Evolutionary conservation across 108 stramenopile genomes (phyloP).

Genomic region (Epithemia pelagica): DNA sequence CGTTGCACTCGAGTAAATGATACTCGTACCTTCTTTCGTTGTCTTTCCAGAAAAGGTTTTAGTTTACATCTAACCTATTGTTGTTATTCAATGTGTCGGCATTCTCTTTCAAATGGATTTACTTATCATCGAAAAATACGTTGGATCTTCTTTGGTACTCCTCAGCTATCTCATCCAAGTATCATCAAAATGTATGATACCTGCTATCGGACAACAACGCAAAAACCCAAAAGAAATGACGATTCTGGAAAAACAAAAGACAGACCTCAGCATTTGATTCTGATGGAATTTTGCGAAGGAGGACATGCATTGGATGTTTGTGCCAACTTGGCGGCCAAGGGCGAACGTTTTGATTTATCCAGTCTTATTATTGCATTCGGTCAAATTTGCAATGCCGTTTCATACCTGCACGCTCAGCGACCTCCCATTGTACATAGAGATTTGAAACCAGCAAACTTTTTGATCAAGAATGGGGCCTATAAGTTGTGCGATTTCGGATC

Average conservation of each 20-base stretch:
- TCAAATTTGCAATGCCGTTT: slow-evolving; percentile 80
- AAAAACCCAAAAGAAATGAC: slow-evolving; percentile 15
- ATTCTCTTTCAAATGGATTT: too few relatives aligned
- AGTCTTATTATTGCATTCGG: slow-evolving; percentile 84
- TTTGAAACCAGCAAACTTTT: slow-evolving; percentile 96
- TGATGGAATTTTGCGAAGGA: slow-evolving; percentile 92
- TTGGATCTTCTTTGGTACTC: too few relatives aligned
- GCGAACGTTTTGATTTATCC: slow-evolving; percentile 49
- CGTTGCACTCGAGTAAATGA: too few relatives aligned
- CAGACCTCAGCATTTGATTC: slow-evolving; percentile 71
- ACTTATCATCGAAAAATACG: too few relatives aligned
- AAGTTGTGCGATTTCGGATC: slow-evolving; percentile 94
- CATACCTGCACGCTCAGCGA: slow-evolving; percentile 79
- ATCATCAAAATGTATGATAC: slow-evolving; percentile 63
- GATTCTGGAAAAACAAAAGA: slow-evolving; percentile 21
- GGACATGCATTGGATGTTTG: slow-evolving; percentile 85
- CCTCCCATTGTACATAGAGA: slow-evolving; percentile 95
- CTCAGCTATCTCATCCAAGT: slow-evolving; percentile 39
- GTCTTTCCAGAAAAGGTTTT: too few relatives aligned
- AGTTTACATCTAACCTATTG: too few relatives aligned
- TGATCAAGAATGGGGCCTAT: slow-evolving; percentile 83
- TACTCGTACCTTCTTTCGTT: too few relatives aligned
- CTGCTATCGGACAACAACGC: slow-evolving; percentile 35
- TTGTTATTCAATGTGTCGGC: too few relatives aligned
- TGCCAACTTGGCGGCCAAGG: slow-evolving; percentile 39